phyloP scores from a whole-genome alignment of 2,329 filamentous ascomycete species.

The Huntiella bhutanensis region DNA sequence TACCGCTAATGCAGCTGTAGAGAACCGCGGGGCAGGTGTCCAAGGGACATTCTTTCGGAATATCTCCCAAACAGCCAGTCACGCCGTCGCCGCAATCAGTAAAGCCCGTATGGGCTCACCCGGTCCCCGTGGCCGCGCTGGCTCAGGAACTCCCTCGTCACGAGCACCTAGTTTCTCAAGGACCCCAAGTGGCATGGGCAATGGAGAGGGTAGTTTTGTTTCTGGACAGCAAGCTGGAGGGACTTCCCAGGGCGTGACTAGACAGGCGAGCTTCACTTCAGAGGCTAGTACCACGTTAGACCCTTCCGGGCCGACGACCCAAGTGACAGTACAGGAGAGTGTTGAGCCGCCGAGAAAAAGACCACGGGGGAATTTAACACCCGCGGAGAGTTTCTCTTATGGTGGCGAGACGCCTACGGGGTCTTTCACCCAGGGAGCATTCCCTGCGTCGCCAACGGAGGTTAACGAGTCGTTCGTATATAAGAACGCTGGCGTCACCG shows the following conservation, averaged over 20 bases:
- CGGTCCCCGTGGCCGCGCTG: constrained; percentile 38
- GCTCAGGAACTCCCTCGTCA: background rate
- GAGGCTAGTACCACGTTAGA: constrained; percentile 35
- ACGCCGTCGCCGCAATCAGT: constrained; percentile 87
- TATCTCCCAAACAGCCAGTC: constrained; percentile 82
- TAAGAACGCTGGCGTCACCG: constrained; percentile 23
- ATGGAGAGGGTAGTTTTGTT: no score
- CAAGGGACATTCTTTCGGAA: constrained; percentile 93
- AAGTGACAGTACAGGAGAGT: no score
- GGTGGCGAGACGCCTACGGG: constrained; percentile 27
- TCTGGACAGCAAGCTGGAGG: no score
- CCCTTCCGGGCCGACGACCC: no score
- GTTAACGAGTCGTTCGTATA: constrained; percentile 65
- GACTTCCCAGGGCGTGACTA: no score
- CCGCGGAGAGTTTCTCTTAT: constrained; percentile 35
- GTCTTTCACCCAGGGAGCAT: constrained; percentile 24
- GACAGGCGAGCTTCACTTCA: constrained; percentile 62
- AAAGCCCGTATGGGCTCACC: constrained; percentile 89
- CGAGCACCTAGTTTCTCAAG: constrained; percentile 48
- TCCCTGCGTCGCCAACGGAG: constrained; percentile 59
- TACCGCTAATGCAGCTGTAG: constrained; percentile 42
- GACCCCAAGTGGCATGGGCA: constrained; percentile 37
- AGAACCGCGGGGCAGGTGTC: constrained; percentile 45
- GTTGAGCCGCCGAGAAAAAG: constrained; percentile 68
- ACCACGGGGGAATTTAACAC: constrained; percentile 35